phyloP scores from a whole-genome alignment of 192 early-diverging fungal species.

The Entophlyctis luteolus region DNA sequence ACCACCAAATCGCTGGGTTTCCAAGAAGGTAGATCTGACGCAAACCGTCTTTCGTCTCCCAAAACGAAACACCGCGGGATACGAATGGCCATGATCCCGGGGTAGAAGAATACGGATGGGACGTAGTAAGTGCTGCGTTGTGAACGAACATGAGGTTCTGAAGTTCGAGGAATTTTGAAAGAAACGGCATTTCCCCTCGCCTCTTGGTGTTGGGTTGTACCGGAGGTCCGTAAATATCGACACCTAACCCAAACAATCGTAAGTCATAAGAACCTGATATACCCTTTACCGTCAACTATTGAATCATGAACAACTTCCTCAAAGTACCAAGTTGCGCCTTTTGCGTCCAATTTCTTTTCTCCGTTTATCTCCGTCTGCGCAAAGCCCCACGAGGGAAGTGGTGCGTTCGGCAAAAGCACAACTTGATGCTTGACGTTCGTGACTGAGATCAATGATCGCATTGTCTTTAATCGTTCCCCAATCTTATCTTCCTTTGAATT shows the following conservation, averaged over 20 bases:
- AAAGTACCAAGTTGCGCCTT: constrained; percentile 71
- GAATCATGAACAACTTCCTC: constrained; percentile 63
- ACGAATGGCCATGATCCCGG: constrained; percentile 89
- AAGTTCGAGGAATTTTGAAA: constrained; percentile 82
- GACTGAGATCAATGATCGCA: constrained; percentile 57
- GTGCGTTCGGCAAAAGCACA: constrained; percentile 69
- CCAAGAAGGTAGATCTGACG: constrained; percentile 88
- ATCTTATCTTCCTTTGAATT: constrained; percentile 34
- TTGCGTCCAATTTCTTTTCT: constrained; percentile 76
- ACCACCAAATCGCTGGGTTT: constrained; percentile 85
- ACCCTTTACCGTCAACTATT: constrained; percentile 56
- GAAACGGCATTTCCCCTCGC: constrained; percentile 64
- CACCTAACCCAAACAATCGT: no score
- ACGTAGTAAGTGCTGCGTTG: constrained; percentile 81
- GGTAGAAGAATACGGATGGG: constrained; percentile 90
- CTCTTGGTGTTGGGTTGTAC: constrained; percentile 35
- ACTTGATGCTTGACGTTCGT: constrained; percentile 75
- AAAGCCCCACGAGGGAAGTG: constrained; percentile 86
- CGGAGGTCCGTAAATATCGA: constrained; percentile 35
- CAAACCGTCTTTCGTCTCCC: constrained; percentile 72
- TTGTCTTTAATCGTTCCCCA: constrained; percentile 30
- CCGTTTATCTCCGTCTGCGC: constrained; percentile 88
- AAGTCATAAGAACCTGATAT: no score
- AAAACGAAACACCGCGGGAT: constrained; percentile 83
- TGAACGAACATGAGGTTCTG: constrained; percentile 85